Evolutionary conservation across 805 yeast species (phyloP), one percentile per base, ranked within the genome.

Genomic region (Metschnikowia hibisci): DNA sequence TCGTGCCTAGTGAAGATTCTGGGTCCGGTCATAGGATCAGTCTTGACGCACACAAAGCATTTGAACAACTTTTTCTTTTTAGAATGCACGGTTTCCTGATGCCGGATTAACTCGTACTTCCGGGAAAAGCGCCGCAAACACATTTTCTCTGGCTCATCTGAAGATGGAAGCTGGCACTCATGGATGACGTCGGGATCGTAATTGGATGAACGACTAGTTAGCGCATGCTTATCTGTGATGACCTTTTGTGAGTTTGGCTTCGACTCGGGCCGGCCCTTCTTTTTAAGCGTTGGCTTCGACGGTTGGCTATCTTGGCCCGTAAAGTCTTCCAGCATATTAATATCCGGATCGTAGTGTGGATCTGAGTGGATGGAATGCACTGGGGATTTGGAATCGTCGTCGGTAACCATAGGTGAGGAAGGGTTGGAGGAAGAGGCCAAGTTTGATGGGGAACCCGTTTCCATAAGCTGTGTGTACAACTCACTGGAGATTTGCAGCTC

Each of bases 41-140:
- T 81, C 53, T 78, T 83, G 44, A 85, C 93, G 67, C 99, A 91
- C 34, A 84, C 81, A 53, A 81, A 81, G 64, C 99, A 91, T 60
- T 85, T 81, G 71, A 82, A 93, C 38, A 84, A 80, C 55, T 85
- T 85, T 65, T 91, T 84, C 61, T 83, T 84, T 37, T 85, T 75
- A 1, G 97, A 93, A 63, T 91, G 99, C 42, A 91, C 90, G 0
- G 98, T 93, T 57, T 91, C 96, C 63, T 91, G 96, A 64, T 91
- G 99, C 55, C 99, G 79, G 20, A 90, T 84, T 57, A 91, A 73
- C 68, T 91, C 99, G 61, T 91, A 91, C 14, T 96, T 95, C 40
- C 76, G 56, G 16, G 74, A 67, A 48, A 71, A 71, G 23, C 74
- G 55, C 36, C 76, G 65, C 47, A 68, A 56, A 45, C 76, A 71